phyloP scores from a whole-genome alignment of 2,329 filamentous ascomycete genomes.

The Pseudocercospora cruenta region DNA sequence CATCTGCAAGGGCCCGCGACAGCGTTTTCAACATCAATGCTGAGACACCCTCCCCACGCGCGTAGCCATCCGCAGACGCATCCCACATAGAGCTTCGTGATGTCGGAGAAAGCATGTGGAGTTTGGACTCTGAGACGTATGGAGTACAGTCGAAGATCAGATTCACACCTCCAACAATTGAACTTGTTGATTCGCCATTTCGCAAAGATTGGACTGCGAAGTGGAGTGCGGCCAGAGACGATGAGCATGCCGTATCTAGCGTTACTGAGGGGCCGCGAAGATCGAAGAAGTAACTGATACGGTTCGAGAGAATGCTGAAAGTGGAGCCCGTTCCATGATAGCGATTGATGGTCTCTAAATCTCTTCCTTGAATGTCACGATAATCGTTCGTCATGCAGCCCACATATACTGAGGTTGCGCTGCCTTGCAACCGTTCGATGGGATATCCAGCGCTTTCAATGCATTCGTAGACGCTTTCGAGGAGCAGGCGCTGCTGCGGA shows the following conservation, averaged over 20 bases:
- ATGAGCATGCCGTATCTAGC: constrained; percentile 53
- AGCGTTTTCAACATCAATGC: constrained; percentile 57
- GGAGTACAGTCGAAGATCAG: constrained; percentile 30
- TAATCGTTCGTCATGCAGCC: constrained; percentile 33
- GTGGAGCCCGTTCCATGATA: constrained; percentile 32
- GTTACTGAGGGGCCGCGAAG: constrained; percentile 31
- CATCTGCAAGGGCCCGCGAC: constrained; percentile 51
- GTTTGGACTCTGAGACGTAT: constrained; percentile 24
- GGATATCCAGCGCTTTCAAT: constrained; percentile 27
- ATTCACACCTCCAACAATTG: constrained; percentile 32
- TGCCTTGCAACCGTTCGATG: constrained; percentile 22
- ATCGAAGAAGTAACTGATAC: constrained; percentile 33
- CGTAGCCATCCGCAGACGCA: constrained; percentile 53
- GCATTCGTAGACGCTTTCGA: constrained; percentile 32
- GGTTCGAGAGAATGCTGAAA: constrained; percentile 29
- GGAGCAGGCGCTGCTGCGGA: constrained; percentile 35
- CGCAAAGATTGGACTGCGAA: constrained; percentile 39
- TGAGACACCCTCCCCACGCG: constrained; percentile 58
- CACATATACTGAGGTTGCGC: constrained; percentile 29
- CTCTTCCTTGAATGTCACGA: constrained; percentile 26
- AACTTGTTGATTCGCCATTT: constrained; percentile 28
- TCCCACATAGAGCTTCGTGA: constrained; percentile 39
- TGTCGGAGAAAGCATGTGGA: constrained; percentile 31
- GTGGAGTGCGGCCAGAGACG: constrained; percentile 44
- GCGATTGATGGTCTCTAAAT: constrained; percentile 23